These are phyloP conservation scores for Tylopilus vinaceipallidus DNA, from an alignment of 768 basidiomycete genomes.

Conservation along the genomic window DNA sequence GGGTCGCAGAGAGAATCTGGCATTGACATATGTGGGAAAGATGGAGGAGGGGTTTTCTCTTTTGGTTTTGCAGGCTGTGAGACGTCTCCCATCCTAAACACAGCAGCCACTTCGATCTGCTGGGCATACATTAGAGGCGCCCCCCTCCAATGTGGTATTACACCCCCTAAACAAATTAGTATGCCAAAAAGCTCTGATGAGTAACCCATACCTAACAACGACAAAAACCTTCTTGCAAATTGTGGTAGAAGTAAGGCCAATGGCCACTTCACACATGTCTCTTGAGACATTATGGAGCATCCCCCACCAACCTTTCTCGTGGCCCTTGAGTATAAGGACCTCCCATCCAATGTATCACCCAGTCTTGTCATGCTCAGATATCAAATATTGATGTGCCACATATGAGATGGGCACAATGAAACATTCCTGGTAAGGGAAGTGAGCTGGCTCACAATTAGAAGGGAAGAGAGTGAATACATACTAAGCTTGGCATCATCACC, in stretches of 20 bases:
- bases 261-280: neutral
- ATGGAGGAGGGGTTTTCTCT: neutral
- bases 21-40: too few species aligned
- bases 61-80: neutral
- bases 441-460: too few species aligned
- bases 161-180: neutral
- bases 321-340: neutral
- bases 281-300: neutral
- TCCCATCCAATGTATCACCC: neutral
- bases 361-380: neutral
- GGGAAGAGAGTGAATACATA: neutral
- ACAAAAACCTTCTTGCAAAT: neutral
- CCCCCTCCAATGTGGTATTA: neutral
- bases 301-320: conserved; percentile 6
- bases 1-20: too few species aligned
- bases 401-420: neutral
- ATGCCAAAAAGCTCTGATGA: neutral
- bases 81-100: neutral
- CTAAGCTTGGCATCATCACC: neutral
- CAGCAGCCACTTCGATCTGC: neutral
- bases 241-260: neutral
- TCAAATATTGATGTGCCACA: neutral
- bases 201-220: neutral
- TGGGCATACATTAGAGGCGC: neutral
- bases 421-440: too few species aligned